These are phyloP conservation scores for Scenedesmus sp. DNA, from an alignment of 163 green algal species.

Conservation along the genomic window DNA sequence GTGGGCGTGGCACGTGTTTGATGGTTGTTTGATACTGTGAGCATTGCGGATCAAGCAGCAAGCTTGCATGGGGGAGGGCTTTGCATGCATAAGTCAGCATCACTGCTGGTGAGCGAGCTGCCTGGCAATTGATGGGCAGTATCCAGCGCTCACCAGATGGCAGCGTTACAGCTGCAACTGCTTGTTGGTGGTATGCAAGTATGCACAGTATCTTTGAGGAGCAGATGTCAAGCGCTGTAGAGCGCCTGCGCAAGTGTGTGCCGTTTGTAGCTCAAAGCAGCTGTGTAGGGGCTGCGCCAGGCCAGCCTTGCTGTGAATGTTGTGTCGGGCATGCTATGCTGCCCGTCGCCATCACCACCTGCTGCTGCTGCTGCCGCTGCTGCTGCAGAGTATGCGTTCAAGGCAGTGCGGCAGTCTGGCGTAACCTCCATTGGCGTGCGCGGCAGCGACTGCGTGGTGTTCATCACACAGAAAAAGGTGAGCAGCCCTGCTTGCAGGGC, in stretches of 20 bases:
- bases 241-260: too few relatives aligned
- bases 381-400: slow-evolving; percentile 98
- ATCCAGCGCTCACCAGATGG: background rate
- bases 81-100: background rate
- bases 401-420: slow-evolving; percentile 94
- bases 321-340: background rate
- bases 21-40: background rate
- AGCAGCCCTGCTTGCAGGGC: background rate
- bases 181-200: background rate
- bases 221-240: background rate
- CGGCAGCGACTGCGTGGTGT: slow-evolving; percentile 93
- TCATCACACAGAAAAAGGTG: slow-evolving; percentile 95
- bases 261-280: too few relatives aligned
- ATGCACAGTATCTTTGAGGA: background rate
- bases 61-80: background rate
- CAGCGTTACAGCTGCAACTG: background rate
- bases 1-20: too few relatives aligned
- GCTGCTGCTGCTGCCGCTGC: background rate
- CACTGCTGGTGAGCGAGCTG: background rate
- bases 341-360: background rate
- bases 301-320: background rate
- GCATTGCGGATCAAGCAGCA: background rate
- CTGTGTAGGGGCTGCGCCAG: too few relatives aligned
- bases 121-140: background rate
- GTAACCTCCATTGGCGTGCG: slow-evolving; percentile 95